phyloP scores from a whole-genome alignment of 345 rosid genomes.

The Moricandia moricandioides region DNA sequence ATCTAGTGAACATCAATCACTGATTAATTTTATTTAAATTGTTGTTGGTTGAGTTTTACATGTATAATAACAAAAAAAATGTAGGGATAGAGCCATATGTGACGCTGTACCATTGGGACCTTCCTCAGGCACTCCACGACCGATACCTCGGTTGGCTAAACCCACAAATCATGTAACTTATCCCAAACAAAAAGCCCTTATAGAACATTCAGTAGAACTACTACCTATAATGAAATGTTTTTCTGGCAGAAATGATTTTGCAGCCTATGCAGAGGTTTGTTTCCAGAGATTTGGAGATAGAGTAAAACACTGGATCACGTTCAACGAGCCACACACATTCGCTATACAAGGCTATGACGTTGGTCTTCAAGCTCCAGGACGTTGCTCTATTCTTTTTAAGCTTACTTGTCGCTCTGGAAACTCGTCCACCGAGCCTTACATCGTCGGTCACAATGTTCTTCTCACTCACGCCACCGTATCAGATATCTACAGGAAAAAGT shows the following conservation, averaged over 20 bases:
- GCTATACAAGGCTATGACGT: conserved; percentile 83
- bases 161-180: conserved; percentile 60
- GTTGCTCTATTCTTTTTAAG: conserved; percentile 68
- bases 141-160: conserved; percentile 82
- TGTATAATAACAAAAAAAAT: background rate
- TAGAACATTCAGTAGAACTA: background rate
- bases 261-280: conserved; percentile 74
- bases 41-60: conserved; percentile 4
- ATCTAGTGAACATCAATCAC: background rate
- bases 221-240: background rate
- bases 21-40: background rate
- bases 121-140: conserved; percentile 84
- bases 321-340: conserved; percentile 91
- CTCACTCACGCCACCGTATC: conserved; percentile 64
- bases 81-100: conserved; percentile 90
- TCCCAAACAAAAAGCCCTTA: background rate
- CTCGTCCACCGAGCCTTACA: conserved; percentile 92
- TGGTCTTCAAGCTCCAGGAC: conserved; percentile 86
- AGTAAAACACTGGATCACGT: conserved; percentile 88
- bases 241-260: conserved; percentile 76
- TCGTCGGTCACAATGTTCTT: conserved; percentile 73
- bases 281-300: conserved; percentile 86
- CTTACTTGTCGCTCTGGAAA: conserved; percentile 70
- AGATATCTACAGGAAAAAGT: conserved; percentile 67
- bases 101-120: conserved; percentile 95